Evolutionary conservation across 257 asterid genomes (phyloP).

Genomic region (Ilex asprella): DNA sequence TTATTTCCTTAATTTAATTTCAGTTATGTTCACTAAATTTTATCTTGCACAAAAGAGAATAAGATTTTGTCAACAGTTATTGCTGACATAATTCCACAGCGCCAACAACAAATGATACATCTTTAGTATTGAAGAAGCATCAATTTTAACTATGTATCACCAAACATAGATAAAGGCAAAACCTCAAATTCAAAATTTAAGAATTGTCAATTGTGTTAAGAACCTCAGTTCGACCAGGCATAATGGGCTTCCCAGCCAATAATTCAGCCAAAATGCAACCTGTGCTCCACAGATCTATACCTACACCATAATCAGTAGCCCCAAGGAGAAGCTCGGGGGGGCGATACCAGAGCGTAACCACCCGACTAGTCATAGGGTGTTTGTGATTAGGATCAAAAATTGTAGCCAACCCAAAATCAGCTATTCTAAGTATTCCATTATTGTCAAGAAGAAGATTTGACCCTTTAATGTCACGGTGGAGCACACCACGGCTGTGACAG

Average conservation of each 20-base stretch:
- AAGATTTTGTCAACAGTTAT: too few species aligned
- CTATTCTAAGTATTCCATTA: conserved; percentile 72
- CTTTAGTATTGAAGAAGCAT: too few species aligned
- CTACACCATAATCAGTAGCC: conserved; percentile 74
- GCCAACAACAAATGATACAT: too few species aligned
- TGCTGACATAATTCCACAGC: too few species aligned
- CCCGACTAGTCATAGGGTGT: conserved; percentile 93
- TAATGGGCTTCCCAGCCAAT: conserved; percentile 88
- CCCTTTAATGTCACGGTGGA: conserved; percentile 95
- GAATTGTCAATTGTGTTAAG: background rate
- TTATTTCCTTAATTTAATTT: too few species aligned
- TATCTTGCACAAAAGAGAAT: too few species aligned
- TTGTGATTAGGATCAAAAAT: conserved; percentile 66
- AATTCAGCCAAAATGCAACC: conserved; percentile 95
- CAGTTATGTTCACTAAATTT: too few species aligned
- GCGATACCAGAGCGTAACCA: conserved; percentile 91
- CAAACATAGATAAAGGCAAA: background rate
- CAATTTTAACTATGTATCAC: background rate
- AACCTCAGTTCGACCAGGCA: conserved; percentile 98
- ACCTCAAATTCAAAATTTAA: background rate
- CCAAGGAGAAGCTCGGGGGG: conserved; percentile 96
- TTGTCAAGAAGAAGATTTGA: conserved; percentile 85
- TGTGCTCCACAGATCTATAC: conserved; percentile 91
- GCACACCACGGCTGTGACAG: conserved; percentile 78
- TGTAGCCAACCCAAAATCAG: conserved; percentile 96